Conservation (phyloP, 805 yeast genomes). For the Metschnikowia cubensis region DNA sequence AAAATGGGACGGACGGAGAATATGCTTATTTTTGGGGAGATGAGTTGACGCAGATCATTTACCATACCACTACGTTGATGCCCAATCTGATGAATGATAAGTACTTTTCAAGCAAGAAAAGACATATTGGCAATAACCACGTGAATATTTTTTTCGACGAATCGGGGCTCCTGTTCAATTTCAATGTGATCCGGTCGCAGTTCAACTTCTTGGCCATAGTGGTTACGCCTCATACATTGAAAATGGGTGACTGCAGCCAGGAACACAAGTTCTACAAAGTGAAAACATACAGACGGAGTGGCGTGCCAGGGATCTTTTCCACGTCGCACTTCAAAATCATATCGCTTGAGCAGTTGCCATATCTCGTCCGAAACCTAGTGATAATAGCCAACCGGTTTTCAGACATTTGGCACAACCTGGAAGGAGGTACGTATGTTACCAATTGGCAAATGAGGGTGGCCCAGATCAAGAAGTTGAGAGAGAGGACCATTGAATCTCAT, state of each 20-base stretch:
- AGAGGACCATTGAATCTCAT: slow-evolving; percentile 27
- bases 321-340: slow-evolving; percentile 72
- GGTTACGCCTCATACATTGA: slow-evolving; percentile 54
- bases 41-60: slow-evolving; percentile 65
- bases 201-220: slow-evolving; percentile 82
- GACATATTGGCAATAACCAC: slow-evolving; percentile 83
- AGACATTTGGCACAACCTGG: slow-evolving; percentile 61
- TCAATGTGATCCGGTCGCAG: slow-evolving; percentile 69
- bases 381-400: slow-evolving; percentile 70
- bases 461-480: slow-evolving; percentile 42
- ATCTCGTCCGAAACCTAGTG: slow-evolving; percentile 63
- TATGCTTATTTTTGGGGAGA: slow-evolving; percentile 71
- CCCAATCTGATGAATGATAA: slow-evolving; percentile 47
- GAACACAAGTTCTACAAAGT: slow-evolving; percentile 49
- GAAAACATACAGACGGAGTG: slow-evolving; percentile 57
- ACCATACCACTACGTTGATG: slow-evolving; percentile 82
- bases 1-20: slow-evolving; percentile 68
- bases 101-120: slow-evolving; percentile 54
- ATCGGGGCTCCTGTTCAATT: slow-evolving; percentile 58
- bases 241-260: slow-evolving; percentile 1
- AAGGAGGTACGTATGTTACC: slow-evolving; percentile 46
- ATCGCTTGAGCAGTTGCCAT: slow-evolving; percentile 54
- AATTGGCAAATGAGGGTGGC: slow-evolving; percentile 67
- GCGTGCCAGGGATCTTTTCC: slow-evolving; percentile 74
- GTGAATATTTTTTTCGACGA: slow-evolving; percentile 82